These are phyloP conservation scores for Cladosporium halotolerans DNA, from an alignment of 2,329 filamentous ascomycete species.

Conservation along the genomic window DNA sequence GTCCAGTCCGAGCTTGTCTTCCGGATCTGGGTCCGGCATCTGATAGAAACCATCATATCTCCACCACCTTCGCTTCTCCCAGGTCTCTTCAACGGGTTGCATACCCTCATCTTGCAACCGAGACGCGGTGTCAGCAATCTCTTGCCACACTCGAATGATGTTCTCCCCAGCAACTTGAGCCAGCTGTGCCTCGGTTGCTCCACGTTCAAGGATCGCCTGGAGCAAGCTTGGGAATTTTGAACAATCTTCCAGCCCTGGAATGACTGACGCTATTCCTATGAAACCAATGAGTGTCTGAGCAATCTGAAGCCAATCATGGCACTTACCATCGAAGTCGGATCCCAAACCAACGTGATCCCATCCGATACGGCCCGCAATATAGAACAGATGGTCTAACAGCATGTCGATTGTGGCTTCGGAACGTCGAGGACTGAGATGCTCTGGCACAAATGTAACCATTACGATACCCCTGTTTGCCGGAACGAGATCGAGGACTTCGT, in stretches of 20 bases:
- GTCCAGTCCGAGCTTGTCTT: conserved; percentile 28
- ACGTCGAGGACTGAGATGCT: conserved; percentile 28
- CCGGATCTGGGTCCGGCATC: conserved; percentile 31
- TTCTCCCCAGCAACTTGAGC: conserved; percentile 35
- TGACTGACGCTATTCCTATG: conserved; percentile 23
- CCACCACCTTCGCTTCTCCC: conserved; percentile 32
- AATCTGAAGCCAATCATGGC: neutral
- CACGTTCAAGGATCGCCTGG: conserved; percentile 33
- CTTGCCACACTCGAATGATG: conserved; percentile 32
- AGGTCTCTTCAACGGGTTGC: conserved; percentile 32
- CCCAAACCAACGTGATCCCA: conserved; percentile 37
- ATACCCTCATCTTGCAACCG: conserved; percentile 27
- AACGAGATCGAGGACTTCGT: conserved; percentile 34
- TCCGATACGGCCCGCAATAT: conserved; percentile 22
- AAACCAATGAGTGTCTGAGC: neutral
- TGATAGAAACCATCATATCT: conserved; percentile 30
- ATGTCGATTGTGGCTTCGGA: conserved; percentile 29
- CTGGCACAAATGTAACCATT: conserved; percentile 37
- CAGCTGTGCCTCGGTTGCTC: conserved; percentile 35
- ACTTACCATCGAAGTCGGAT: conserved; percentile 29
- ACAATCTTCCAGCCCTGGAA: conserved; percentile 29
- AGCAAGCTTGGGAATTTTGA: conserved; percentile 33
- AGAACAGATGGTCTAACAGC: conserved; percentile 31
- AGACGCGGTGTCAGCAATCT: conserved; percentile 20
- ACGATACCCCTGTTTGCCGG: conserved; percentile 36